Conservation (phyloP, 2,329 filamentous ascomycete species). For the Ophiostoma ulmi region DNA sequence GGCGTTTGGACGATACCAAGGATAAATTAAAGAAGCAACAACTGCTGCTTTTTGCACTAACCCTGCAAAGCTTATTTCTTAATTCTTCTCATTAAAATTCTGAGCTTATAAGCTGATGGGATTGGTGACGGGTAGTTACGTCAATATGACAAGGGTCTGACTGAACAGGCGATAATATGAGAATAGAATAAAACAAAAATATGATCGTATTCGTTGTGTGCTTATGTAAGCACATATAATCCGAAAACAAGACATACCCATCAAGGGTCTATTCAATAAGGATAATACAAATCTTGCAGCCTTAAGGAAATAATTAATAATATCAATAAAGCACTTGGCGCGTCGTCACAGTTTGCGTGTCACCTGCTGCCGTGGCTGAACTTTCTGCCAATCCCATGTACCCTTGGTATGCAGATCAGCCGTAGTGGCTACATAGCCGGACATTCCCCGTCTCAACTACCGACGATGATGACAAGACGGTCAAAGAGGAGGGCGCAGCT, state of each 20-base stretch:
- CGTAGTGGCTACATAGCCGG: conserved; percentile 6
- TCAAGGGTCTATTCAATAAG: too few species aligned
- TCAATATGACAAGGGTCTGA: not conserved
- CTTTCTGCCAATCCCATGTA: not conserved
- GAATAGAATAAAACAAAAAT: not conserved
- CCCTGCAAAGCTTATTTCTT: not conserved
- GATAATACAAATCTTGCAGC: not conserved
- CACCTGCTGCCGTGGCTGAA: not conserved
- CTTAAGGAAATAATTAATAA: not conserved
- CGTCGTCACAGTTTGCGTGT: conserved; percentile 10
- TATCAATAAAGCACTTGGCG: not conserved
- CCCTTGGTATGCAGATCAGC: not conserved
- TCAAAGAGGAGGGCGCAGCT: not conserved
- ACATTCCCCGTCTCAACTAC: conserved; percentile 13
- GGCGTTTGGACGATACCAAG: too few species aligned
- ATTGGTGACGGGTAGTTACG: not conserved
- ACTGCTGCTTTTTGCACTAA: not conserved
- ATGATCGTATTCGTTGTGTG: not conserved
- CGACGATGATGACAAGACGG: not conserved
- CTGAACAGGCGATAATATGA: not conserved
- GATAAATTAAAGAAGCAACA: too few species aligned
- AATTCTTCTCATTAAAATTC: not conserved
- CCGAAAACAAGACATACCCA: not conserved
- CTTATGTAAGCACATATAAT: not conserved
- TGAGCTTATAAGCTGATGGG: not conserved